These are phyloP conservation scores for Capillidium rhysosporum DNA, from an alignment of 371 early-diverging fungal genomes.

Conservation along the genomic window DNA sequence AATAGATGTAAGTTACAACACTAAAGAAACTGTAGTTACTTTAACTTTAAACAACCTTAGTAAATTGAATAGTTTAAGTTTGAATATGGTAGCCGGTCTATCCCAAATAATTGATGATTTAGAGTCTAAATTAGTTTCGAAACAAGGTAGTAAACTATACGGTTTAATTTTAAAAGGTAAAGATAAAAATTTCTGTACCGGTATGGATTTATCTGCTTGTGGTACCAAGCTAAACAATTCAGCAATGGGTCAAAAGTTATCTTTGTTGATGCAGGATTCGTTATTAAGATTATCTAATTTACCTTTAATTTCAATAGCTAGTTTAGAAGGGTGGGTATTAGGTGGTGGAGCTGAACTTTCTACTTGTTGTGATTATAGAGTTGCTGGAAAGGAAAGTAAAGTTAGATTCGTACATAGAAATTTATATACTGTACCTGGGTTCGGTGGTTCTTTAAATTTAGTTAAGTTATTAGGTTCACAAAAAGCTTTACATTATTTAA, in stretches of 20 bases:
- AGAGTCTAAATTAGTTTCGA: not conserved
- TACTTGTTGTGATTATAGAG: slow-evolving; percentile 35
- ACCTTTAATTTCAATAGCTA: slow-evolving; percentile 35
- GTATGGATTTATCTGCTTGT: slow-evolving; percentile 27
- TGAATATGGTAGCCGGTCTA: no score
- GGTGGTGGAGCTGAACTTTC: slow-evolving; percentile 56
- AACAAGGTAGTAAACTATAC: no score
- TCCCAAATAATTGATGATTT: no score
- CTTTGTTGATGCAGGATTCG: slow-evolving; percentile 34
- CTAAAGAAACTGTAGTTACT: not conserved
- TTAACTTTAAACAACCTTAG: not conserved
- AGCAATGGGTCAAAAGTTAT: slow-evolving; percentile 22
- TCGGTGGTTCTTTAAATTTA: not conserved
- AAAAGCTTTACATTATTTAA: not conserved
- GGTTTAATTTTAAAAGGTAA: not conserved
- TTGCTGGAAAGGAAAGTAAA: not conserved
- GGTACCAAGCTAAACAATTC: slow-evolving; percentile 21
- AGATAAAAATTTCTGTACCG: not conserved
- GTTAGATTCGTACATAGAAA: not conserved
- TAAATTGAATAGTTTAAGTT: no score
- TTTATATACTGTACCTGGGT: not conserved
- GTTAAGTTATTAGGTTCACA: not conserved
- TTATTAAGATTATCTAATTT: slow-evolving; percentile 28
- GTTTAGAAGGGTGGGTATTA: slow-evolving; percentile 37
- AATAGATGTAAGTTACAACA: no score